A percentile compares a stretch with the other conserved stretches of the same genome.
Conservation (phyloP, 805 yeast species). For the Candida glaebosa region DNA sequence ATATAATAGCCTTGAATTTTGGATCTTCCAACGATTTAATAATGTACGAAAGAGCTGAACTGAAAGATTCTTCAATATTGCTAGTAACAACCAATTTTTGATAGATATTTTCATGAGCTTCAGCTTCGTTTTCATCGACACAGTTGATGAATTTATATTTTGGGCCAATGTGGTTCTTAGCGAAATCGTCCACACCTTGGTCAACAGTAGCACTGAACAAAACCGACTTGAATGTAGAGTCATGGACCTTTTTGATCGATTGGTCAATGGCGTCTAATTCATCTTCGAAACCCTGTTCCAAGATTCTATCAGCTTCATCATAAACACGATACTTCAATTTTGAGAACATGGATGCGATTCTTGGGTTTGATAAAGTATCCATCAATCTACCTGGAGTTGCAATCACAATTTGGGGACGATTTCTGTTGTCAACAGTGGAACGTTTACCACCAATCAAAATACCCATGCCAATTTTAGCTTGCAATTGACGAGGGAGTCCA, state of each 20-base stretch:
- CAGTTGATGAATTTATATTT: constrained; percentile 67
- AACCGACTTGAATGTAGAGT: constrained; percentile 51
- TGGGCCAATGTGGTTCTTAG: constrained; percentile 52
- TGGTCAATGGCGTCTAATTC: constrained; percentile 59
- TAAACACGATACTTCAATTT: constrained; percentile 63
- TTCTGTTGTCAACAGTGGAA: constrained; percentile 24
- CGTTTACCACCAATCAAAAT: constrained; percentile 67
- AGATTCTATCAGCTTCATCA: constrained; percentile 89
- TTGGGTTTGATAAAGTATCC: constrained; percentile 52
- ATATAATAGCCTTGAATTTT: constrained; percentile 74
- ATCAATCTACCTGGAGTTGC: constrained; percentile 88
- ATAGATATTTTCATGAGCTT: constrained; percentile 68
- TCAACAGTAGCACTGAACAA: constrained; percentile 89
- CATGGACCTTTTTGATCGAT: constrained; percentile 37
- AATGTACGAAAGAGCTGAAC: constrained; percentile 54
- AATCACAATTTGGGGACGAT: constrained; percentile 61
- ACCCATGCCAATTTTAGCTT: constrained; percentile 29
- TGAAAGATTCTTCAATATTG: constrained; percentile 54
- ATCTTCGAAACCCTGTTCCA: constrained; percentile 76
- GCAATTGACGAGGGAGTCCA: constrained; percentile 16
- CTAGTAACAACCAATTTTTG: constrained; percentile 61
- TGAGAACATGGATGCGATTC: constrained; percentile 44
- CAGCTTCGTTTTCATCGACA: constrained; percentile 69
- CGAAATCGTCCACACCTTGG: constrained; percentile 60
- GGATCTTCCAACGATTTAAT: constrained; percentile 32